These are phyloP conservation scores for Isatis lusitanica DNA, from an alignment of 441 rosid species.

Conservation along the genomic window DNA sequence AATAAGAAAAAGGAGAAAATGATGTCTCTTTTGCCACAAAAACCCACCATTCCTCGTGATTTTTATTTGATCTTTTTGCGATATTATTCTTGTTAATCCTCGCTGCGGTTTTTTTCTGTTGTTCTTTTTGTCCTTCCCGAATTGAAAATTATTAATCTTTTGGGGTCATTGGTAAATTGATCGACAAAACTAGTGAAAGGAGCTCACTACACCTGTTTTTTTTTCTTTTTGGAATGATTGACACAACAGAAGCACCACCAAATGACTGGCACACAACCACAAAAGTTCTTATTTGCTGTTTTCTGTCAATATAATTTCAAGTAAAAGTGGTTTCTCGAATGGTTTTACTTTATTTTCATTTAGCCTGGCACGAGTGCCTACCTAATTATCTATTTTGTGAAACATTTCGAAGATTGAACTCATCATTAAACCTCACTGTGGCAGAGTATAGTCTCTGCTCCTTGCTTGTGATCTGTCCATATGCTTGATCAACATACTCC, in stretches of 20 bases:
- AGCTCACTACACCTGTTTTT: background rate
- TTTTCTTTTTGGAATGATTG: background rate
- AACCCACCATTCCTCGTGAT: slow-evolving; percentile 27
- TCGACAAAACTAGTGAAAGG: background rate
- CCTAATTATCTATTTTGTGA: no score
- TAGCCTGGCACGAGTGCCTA: no score
- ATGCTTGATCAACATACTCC: no score
- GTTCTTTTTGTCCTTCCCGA: slow-evolving; percentile 4
- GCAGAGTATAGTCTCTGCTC: no score
- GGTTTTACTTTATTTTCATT: background rate
- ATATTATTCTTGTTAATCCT: slow-evolving; percentile 1
- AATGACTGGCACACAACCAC: no score
- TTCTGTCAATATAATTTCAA: background rate
- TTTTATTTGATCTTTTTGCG: slow-evolving; percentile 23
- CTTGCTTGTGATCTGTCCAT: no score
- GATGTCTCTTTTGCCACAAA: slow-evolving; percentile 17
- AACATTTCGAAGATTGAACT: no score
- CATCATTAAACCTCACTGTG: no score
- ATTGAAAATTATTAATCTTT: slow-evolving; percentile 1
- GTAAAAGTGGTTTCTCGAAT: background rate
- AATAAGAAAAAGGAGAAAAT: slow-evolving; percentile 16
- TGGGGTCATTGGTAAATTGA: slow-evolving; percentile 10
- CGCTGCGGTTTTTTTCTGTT: background rate
- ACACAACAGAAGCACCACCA: background rate
- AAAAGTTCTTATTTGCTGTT: background rate